phyloP scores from a whole-genome alignment of 345 rosid genomes.

The Eucalyptus coolabah region DNA sequence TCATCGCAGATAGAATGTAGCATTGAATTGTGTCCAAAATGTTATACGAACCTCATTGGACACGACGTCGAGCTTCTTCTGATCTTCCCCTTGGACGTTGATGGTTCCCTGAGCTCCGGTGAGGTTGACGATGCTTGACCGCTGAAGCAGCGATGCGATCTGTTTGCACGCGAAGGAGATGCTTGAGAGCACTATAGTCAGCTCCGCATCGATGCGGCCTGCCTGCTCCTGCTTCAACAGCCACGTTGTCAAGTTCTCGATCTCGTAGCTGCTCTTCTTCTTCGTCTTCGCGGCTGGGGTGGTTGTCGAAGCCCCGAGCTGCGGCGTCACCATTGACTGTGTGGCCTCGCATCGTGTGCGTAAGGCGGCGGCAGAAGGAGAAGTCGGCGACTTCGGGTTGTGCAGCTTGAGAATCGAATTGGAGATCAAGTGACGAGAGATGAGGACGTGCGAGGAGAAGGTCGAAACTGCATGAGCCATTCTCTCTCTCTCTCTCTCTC shows the following conservation, averaged over 20 bases:
- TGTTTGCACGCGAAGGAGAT: conserved; percentile 22
- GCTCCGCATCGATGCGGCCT: conserved; percentile 21
- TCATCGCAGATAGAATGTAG: neutral
- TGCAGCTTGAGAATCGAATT: neutral
- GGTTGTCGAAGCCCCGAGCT: neutral
- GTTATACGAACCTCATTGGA: conserved; percentile 16
- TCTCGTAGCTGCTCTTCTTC: conserved; percentile 4
- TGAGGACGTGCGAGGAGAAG: neutral
- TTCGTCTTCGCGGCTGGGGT: neutral
- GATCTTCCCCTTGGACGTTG: conserved; percentile 25
- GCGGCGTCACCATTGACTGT: neutral
- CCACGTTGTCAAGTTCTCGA: conserved; percentile 18
- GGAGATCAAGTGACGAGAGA: neutral
- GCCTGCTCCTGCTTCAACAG: conserved; percentile 23
- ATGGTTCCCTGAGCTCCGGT: conserved; percentile 26
- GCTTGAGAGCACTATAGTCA: conserved; percentile 24
- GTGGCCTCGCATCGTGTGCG: neutral
- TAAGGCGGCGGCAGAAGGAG: neutral
- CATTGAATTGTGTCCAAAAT: neutral
- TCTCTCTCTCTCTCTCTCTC: neutral
- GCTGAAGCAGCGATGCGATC: conserved; percentile 21
- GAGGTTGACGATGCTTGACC: conserved; percentile 17
- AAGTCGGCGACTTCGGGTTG: neutral
- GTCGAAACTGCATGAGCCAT: neutral
- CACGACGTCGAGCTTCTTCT: conserved; percentile 32